Evolutionary conservation across 768 basidiomycete species (phyloP), one percentile per base, ranked within the genome.

Genomic region (Tulasnella sp.): DNA sequence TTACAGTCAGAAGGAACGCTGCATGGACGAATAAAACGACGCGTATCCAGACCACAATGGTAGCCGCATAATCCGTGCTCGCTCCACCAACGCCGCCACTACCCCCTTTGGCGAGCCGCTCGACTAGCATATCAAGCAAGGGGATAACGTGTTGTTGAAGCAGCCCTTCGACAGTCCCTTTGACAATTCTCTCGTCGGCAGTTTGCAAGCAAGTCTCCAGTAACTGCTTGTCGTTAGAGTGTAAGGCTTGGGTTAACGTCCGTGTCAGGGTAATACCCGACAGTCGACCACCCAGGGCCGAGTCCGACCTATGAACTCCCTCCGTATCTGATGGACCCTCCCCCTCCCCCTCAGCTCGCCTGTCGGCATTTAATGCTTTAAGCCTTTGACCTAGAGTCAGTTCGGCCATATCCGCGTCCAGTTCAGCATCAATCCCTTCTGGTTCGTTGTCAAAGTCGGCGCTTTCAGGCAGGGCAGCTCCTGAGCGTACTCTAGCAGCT

Each of bases 181-280:
- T 88, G 77, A 99, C 92, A 68, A 99, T 85, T 1, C 85, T 82
- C n/a, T 87, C 85, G 80, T 96, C 91, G 22, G 94, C 92, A 83
- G 98, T 93, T 0, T 89, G 85, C 38, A 97, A 84, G 83, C 96
- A 97, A 34, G 91, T 91, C 81, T 97, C 94, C 77, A 99, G 84
- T 45, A 99, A 85, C 12, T 89, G 89, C 2, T 92, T 88, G 85
- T 99, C 97, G 25, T 93, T 91, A 0, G 97, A 98, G 82, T 99
- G 97, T 36, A 99, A 84, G 0, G 97, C 97, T 84, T 99, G 97
- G 76, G 97, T 93, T 70, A 99, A 87, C 36, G 97, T 96, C 75
- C 95, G 91, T 36, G 97, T 94, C 77, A 99, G 87, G 0, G 97
- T 96, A 79, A 91, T 90, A 0, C 94, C 90, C 45, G 96, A 93